These are phyloP conservation scores for Lactuca sativa DNA, from an alignment of 129 eudicot genomes.

Conservation along the genomic window DNA sequence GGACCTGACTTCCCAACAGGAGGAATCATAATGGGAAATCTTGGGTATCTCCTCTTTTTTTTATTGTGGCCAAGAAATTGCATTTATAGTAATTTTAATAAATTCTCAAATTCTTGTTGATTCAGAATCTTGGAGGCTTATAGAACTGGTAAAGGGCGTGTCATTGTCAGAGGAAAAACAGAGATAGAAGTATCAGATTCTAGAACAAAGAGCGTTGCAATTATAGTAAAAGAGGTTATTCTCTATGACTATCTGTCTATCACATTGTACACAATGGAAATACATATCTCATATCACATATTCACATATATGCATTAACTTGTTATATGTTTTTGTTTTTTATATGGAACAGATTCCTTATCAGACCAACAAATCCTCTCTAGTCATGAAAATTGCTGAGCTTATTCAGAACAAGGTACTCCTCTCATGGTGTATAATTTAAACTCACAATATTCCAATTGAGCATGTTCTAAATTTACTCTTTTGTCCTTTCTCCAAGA, in stretches of 20 bases:
- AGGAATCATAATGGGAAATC: constrained; percentile 88
- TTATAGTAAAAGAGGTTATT: constrained; percentile 84
- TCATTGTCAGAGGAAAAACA: constrained; percentile 85
- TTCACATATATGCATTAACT: not conserved
- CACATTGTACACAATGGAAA: constrained; percentile 13
- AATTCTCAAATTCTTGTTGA: constrained; percentile 1
- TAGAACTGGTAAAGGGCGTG: constrained; percentile 89
- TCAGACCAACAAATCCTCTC: constrained; percentile 92
- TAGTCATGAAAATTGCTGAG: constrained; percentile 89
- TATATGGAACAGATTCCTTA: constrained; percentile 75
- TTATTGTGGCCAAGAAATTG: not conserved
- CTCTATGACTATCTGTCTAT: not conserved
- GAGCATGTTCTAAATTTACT: not conserved
- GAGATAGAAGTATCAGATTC: constrained; percentile 80
- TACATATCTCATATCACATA: not conserved
- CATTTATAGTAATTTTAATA: constrained; percentile 1
- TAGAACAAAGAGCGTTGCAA: constrained; percentile 68
- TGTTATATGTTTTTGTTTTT: constrained; percentile 18
- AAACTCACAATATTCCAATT: not conserved
- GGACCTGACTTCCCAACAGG: constrained; percentile 99
- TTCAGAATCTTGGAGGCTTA: constrained; percentile 87
- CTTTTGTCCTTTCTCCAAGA: constrained; percentile 33
- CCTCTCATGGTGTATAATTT: not conserved
- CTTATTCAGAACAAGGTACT: constrained; percentile 89
- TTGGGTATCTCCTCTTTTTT: constrained; percentile 51